Evolutionary conservation across 768 basidiomycete genomes (phyloP).

Genomic region (Coprinopsis sp.): DNA sequence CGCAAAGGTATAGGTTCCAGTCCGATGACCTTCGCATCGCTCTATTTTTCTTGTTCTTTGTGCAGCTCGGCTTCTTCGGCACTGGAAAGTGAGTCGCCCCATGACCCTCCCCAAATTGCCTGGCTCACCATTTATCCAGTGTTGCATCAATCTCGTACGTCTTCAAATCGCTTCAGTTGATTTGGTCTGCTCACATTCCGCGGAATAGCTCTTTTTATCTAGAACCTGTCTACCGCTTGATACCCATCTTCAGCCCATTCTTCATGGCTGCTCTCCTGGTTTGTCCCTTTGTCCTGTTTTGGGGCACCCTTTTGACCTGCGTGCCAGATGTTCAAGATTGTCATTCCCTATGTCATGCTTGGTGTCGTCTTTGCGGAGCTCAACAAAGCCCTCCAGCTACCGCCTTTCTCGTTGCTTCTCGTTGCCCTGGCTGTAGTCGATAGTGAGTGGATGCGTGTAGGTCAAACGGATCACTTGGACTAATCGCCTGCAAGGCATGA

Average conservation of each 20-base stretch:
- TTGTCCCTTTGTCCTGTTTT: slow-evolving; percentile 10
- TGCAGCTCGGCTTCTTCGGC: slow-evolving; percentile 84
- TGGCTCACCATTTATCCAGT: slow-evolving; percentile 28
- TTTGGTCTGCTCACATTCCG: background rate
- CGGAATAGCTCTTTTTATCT: slow-evolving; percentile 69
- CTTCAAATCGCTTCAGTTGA: background rate
- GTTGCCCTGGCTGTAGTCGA: slow-evolving; percentile 73
- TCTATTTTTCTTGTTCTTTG: slow-evolving; percentile 80
- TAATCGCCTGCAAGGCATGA: slow-evolving; percentile 59
- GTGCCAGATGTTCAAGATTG: slow-evolving; percentile 70
- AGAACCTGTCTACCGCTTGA: slow-evolving; percentile 81
- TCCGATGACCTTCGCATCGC: slow-evolving; percentile 68
- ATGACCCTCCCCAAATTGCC: background rate
- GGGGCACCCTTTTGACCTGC: background rate
- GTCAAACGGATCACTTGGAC: background rate
- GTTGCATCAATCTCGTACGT: slow-evolving; percentile 81
- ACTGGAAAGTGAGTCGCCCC: slow-evolving; percentile 64
- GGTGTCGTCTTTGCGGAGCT: slow-evolving; percentile 65
- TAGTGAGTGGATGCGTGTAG: slow-evolving; percentile 31
- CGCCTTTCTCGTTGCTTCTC: slow-evolving; percentile 77
- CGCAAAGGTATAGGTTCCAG: slow-evolving; percentile 41
- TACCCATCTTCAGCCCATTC: slow-evolving; percentile 83
- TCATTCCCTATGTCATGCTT: slow-evolving; percentile 76
- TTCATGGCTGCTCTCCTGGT: slow-evolving; percentile 74
- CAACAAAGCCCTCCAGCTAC: slow-evolving; percentile 61